These are phyloP conservation scores for Aspergillus sp. DNA, from an alignment of 2,329 filamentous ascomycete species.

Conservation along the genomic window DNA sequence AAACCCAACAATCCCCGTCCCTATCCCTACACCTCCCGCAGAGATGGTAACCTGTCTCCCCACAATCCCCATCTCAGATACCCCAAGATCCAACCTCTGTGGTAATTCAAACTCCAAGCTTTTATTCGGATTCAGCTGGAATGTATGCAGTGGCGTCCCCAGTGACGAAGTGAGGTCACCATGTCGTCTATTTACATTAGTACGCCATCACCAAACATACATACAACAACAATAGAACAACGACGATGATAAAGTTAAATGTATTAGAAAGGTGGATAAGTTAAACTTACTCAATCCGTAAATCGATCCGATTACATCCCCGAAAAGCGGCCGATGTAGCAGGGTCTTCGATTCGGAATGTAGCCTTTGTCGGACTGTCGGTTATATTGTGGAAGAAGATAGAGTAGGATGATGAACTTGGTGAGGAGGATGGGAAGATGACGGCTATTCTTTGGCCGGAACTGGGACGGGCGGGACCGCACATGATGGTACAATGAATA, in stretches of 20 bases:
- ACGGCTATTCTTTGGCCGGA: constrained; percentile 32
- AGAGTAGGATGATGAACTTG: constrained; percentile 19
- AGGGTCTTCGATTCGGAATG: constrained; percentile 22
- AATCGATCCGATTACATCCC: constrained; percentile 15
- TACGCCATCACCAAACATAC: neutral
- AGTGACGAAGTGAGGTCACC: constrained; percentile 19
- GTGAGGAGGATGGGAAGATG: constrained; percentile 21
- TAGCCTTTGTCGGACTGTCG: constrained; percentile 11
- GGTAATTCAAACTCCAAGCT: constrained; percentile 24
- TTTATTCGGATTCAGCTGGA: constrained; percentile 11
- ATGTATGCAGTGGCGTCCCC: constrained; percentile 20
- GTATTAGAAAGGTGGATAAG: neutral
- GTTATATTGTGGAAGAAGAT: constrained; percentile 24
- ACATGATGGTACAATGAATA: constrained; percentile 40
- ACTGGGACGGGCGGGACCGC: constrained; percentile 47
- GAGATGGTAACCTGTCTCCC: constrained; percentile 27
- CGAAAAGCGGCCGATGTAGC: constrained; percentile 16
- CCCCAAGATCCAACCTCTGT: constrained; percentile 26
- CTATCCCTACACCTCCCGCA: constrained; percentile 17
- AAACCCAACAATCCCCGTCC: constrained; percentile 30
- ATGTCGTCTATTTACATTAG: constrained; percentile 12
- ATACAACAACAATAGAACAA: neutral
- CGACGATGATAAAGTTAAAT: no score
- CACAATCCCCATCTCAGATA: constrained; percentile 30
- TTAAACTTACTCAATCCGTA: constrained; percentile 30